These are phyloP conservation scores for Rosa lucieae DNA, from an alignment of 306 rosid genomes.

Conservation along the genomic window DNA sequence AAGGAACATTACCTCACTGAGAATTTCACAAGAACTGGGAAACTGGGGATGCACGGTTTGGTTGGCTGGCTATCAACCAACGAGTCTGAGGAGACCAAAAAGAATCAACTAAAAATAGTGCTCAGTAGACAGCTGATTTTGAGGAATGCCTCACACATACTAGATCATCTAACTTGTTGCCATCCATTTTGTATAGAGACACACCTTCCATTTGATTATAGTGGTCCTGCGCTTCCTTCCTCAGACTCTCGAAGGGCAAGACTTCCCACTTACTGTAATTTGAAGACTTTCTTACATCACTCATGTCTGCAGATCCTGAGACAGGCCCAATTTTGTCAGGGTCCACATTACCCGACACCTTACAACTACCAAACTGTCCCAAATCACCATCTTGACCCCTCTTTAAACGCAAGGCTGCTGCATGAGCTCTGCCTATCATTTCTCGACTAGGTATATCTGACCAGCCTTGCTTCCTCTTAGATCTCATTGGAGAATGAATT, in stretches of 20 bases:
- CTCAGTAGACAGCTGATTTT: slow-evolving; percentile 42
- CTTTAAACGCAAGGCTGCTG: slow-evolving; percentile 73
- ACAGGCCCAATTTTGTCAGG: slow-evolving; percentile 64
- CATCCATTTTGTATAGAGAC: slow-evolving; percentile 91
- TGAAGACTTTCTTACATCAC: slow-evolving; percentile 66
- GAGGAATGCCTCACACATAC: slow-evolving; percentile 86
- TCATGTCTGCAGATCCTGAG: slow-evolving; percentile 91
- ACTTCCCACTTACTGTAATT: slow-evolving; percentile 89
- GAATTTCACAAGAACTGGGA: slow-evolving; percentile 14
- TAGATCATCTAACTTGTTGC: slow-evolving; percentile 91
- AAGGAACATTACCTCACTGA: slow-evolving; percentile 28
- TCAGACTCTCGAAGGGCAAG: slow-evolving; percentile 69
- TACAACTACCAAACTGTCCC: slow-evolving; percentile 90
- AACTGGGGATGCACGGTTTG: not conserved
- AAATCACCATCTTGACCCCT: slow-evolving; percentile 49
- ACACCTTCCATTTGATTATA: slow-evolving; percentile 80
- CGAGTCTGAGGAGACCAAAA: slow-evolving; percentile 21
- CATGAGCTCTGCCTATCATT: slow-evolving; percentile 73
- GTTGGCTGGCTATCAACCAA: slow-evolving; percentile 21
- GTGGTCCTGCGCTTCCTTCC: slow-evolving; percentile 76
- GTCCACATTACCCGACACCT: slow-evolving; percentile 80
- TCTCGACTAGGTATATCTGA: slow-evolving; percentile 80
- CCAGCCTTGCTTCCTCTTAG: slow-evolving; percentile 83
- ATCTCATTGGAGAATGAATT: slow-evolving; percentile 98
- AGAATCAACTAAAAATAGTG: slow-evolving; percentile 14